Evolutionary conservation across 2,329 filamentous ascomycete genomes (phyloP), one percentile per base, ranked within the genome.

Genomic region (Phyllosticta capitalensis): DNA sequence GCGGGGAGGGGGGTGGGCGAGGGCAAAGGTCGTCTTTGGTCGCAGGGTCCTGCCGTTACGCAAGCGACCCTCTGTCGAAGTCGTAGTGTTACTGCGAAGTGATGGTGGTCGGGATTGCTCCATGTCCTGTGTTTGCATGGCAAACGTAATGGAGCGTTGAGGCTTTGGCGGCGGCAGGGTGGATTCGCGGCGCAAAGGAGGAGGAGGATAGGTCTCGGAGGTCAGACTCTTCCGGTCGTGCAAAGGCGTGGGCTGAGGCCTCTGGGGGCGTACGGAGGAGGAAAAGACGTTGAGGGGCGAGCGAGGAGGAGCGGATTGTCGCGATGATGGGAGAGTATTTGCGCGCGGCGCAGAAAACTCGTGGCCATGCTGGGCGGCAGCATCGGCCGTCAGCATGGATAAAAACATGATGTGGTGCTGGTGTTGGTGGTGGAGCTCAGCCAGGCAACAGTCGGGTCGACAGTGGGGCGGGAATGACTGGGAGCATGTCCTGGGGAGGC

Each of bases 1-100:
- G 68, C 66, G 79, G 76, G 63, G 87, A 77, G 61, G 86, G 0
- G 88, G 87, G 63, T 87, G 86, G 51, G 86, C 88, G 49, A 91
- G 78, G 57, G 83, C 78, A 69, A 82, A 90, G 6, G 78, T 80
- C 2, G 85, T 88, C 67, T 82, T 85, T 56, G 78, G 80, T 61
- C 83, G 78, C 4, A 75, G 72, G 0, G 72, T 65, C 9, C 78
- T 77, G n/a, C n/a, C n/a, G 67, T 79, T 80, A 68, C 63, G 10
- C 67, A 73, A 51, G 75, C 75, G 19, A 69, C 69, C 12, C 68
- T 61, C 54, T 52, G 54, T 61, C 56, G 69, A 70, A 58, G 59
- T 51, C 22, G 59, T 61, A 6, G 59, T 48, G 30, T 49, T 54
- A 26, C 55, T 61, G 51, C 30, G 55, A 30, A 57, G 53, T 17